Evolutionary conservation across 768 basidiomycete genomes (phyloP).

Genomic region (Rhodosporidiobolus sp.): DNA sequence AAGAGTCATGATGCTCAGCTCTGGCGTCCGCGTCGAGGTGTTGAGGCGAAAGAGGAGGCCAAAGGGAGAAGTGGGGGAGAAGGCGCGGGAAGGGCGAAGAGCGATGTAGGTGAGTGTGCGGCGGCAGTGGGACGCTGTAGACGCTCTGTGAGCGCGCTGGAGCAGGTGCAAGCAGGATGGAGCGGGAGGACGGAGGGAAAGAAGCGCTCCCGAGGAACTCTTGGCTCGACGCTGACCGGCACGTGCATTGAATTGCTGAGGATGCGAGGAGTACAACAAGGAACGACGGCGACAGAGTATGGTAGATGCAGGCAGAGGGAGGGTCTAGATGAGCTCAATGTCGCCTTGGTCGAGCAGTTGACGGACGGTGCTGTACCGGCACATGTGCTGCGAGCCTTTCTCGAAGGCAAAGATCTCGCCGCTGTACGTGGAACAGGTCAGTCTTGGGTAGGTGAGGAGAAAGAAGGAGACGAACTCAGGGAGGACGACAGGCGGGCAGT

Average conservation of each 20-base stretch:
- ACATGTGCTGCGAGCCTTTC: constrained; percentile 37
- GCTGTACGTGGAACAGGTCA: neutral
- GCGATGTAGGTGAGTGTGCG: too few relatives aligned
- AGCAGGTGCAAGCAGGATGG: too few relatives aligned
- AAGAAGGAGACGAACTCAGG: constrained; percentile 28
- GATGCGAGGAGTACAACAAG: neutral
- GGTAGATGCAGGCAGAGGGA: too few relatives aligned
- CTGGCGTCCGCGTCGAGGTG: too few relatives aligned
- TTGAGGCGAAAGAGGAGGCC: too few relatives aligned
- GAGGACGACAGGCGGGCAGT: constrained; percentile 28
- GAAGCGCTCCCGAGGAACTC: neutral
- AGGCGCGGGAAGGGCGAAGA: too few relatives aligned
- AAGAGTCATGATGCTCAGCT: too few relatives aligned
- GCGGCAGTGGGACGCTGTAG: too few relatives aligned
- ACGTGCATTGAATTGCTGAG: neutral
- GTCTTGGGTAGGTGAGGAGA: too few relatives aligned
- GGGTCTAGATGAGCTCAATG: constrained; percentile 26
- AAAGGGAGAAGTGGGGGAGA: too few relatives aligned
- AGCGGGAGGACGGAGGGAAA: neutral
- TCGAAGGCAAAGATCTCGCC: constrained; percentile 25
- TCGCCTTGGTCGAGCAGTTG: constrained; percentile 17
- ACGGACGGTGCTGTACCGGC: constrained; percentile 35
- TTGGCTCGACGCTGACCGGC: neutral
- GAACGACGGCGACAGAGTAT: neutral
- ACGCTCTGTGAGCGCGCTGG: too few relatives aligned